Base-by-base conservation (phyloP, 148 eudicot species). In the Talinum fruticosum region DNA sequence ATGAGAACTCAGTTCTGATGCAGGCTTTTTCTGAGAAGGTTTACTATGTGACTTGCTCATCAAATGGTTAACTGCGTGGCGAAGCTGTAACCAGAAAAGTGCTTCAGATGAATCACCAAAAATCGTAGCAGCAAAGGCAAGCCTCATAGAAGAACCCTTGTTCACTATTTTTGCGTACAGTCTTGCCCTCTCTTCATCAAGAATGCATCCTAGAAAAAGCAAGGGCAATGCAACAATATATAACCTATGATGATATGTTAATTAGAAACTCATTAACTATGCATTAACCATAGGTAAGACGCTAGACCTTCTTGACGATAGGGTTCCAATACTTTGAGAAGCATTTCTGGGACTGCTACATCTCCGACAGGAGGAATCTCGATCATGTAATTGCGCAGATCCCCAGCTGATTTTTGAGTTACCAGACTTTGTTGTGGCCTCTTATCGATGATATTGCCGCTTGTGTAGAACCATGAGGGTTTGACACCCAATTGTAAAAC, bases 101-200 rank as follows among this genome's bases (percentile, higher is more conserved):
- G 97, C 97, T 80, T 96, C 99, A 83, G 86, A 84, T 80, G 91
- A 83, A 85, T 96, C 99, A 81, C 99, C 99, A 84, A 96, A 96
- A 47, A 91, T 80, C 75, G 93, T 97, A 83, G 99, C 95, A 72
- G 99, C 97, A 91, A 93, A 96, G 66, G 99, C 94, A 77, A 91
- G 87, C 87, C 97, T 90, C 81, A 82, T 81, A 34, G 97, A 86
- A 77, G 87, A 90, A 76, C 95, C 88, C 75, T 85, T 89, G 79
- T 89, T 86, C 75, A 90, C 85, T 78, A 93, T 77, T 67, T 86
- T 88, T 72, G 93, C 91, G 82, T 96, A 96, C 37, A 90, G 80
- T 85, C 94, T 91, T 79, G 89, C 90, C 75, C 93, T 91, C 81
- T 93, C 95, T 72, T 93, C 92, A 84, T 96, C 97, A 86, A 96